Percentiles rank a stretch among this genome's conserved stretches.
Conservation (phyloP, 371 early-diverging fungal species). For the Nematocida homosporus region DNA sequence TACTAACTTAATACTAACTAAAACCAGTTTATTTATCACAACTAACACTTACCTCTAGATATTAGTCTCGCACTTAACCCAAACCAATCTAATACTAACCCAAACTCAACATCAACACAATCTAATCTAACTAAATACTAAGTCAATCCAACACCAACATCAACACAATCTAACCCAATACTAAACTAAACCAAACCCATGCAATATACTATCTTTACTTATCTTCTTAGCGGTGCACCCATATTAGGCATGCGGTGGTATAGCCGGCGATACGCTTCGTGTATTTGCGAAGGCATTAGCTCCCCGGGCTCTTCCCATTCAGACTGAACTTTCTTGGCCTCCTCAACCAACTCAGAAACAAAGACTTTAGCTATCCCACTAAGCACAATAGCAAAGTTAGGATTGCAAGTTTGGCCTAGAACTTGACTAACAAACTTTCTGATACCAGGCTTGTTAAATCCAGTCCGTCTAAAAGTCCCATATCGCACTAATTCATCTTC, state of each 20-base stretch:
- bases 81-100: too few relatives aligned
- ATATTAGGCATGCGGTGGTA: conserved; percentile 69
- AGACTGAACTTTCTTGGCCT: conserved; percentile 70
- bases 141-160: too few relatives aligned
- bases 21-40: too few relatives aligned
- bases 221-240: neutral
- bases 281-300: conserved; percentile 76
- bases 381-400: conserved; percentile 79
- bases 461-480: conserved; percentile 79
- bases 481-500: conserved; percentile 78
- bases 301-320: conserved; percentile 65
- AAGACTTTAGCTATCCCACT: conserved; percentile 87
- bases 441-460: conserved; percentile 76
- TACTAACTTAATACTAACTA: too few relatives aligned
- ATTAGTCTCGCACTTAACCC: too few relatives aligned
- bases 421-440: conserved; percentile 71
- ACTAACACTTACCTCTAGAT: too few relatives aligned
- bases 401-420: conserved; percentile 76
- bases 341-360: conserved; percentile 84
- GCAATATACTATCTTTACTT: too few relatives aligned
- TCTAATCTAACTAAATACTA: too few relatives aligned
- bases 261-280: conserved; percentile 80
- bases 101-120: too few relatives aligned
- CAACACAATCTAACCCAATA: too few relatives aligned
- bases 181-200: too few relatives aligned